A percentile compares a stretch with the other conserved stretches of the same genome.
phyloP scores from a whole-genome alignment of 257 asterid genomes.

The Scutellaria baicalensis region DNA sequence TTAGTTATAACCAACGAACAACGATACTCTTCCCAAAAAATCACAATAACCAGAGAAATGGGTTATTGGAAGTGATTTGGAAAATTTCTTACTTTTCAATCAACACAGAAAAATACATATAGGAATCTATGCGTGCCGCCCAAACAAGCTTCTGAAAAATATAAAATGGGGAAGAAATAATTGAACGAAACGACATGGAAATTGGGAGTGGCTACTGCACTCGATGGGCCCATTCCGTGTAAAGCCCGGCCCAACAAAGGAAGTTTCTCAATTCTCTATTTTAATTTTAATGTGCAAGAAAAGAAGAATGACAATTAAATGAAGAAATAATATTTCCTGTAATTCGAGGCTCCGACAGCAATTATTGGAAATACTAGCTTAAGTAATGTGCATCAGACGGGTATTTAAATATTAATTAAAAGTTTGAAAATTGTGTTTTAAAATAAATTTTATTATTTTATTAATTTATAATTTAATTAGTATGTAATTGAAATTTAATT shows the following conservation, averaged over 20 bases:
- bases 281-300: too few relatives aligned
- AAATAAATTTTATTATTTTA: too few relatives aligned
- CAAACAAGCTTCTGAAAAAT: slow-evolving; percentile 23
- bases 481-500: too few relatives aligned
- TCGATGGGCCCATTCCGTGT: not conserved
- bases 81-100: not conserved
- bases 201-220: too few relatives aligned
- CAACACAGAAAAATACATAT: not conserved
- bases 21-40: not conserved
- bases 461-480: too few relatives aligned
- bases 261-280: not conserved
- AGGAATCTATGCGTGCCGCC: slow-evolving; percentile 30
- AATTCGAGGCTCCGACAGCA: too few relatives aligned
- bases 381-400: too few relatives aligned
- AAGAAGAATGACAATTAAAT: too few relatives aligned
- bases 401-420: too few relatives aligned
- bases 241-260: not conserved
- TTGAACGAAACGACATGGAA: not conserved
- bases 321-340: too few relatives aligned
- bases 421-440: too few relatives aligned
- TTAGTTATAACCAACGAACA: not conserved
- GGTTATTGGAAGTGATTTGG: not conserved
- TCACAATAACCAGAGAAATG: not conserved
- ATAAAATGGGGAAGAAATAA: not conserved
- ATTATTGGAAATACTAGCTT: too few relatives aligned